Percentiles rank a stretch among this genome's conserved stretches.
Conservation (phyloP, 2,329 filamentous ascomycete species). For the Elsinoe fawcettii region DNA sequence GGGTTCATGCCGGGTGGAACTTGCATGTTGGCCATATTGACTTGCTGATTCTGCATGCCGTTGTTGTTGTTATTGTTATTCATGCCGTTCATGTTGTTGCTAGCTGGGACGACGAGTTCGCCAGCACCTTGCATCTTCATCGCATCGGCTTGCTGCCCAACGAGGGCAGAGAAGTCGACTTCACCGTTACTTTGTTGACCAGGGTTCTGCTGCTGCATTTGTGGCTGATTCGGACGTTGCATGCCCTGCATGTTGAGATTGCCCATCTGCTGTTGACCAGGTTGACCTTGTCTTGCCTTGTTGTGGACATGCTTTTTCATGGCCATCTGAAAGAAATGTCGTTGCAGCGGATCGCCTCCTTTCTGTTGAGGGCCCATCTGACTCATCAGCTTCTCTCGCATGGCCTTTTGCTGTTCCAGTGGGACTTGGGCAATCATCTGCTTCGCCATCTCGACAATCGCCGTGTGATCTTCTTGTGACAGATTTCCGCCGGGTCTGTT, state of each 20-base stretch:
- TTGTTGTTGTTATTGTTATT: not conserved
- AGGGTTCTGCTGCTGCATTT: conserved; percentile 30
- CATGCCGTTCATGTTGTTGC: conserved; percentile 40
- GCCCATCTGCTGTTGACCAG: conserved; percentile 31
- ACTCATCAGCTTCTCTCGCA: conserved; percentile 37
- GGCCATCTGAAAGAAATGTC: conserved; percentile 14
- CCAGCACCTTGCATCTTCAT: conserved; percentile 54
- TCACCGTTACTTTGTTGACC: conserved; percentile 24
- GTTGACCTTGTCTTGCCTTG: conserved; percentile 25
- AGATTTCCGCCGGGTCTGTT: conserved; percentile 21
- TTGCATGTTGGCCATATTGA: conserved; percentile 19
- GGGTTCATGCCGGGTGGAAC: conserved; percentile 22
- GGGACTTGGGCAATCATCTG: conserved; percentile 40
- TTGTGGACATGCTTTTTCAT: conserved; percentile 19
- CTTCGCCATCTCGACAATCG: conserved; percentile 40
- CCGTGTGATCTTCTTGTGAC: conserved; percentile 35
- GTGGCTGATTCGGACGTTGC: conserved; percentile 34
- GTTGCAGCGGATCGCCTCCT: conserved; percentile 42
- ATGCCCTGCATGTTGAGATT: conserved; percentile 13
- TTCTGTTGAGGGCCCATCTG: conserved; percentile 42
- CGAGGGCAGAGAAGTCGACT: conserved; percentile 48
- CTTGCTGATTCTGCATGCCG: conserved; percentile 10
- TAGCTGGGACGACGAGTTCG: conserved; percentile 57
- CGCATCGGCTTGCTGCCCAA: conserved; percentile 55
- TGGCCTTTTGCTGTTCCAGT: conserved; percentile 40